Percentiles rank a stretch among this genome's conserved stretches.
Evolutionary conservation across 139 green algal genomes (phyloP).

Genomic region (Micromonas commoda): DNA sequence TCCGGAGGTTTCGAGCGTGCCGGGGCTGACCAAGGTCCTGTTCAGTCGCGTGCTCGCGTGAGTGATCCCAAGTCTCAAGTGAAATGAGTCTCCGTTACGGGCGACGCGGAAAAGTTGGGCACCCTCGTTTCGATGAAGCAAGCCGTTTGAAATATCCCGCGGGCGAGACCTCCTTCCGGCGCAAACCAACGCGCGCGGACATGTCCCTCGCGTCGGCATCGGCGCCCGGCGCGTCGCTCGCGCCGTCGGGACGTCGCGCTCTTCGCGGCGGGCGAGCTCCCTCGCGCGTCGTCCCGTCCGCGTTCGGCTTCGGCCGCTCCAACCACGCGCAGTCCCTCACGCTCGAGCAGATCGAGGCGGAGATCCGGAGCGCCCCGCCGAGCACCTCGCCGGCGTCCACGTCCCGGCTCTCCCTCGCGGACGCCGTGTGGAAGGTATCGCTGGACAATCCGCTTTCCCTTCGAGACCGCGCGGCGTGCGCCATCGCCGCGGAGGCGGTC

Average conservation of each 20-base stretch:
- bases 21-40: neutral
- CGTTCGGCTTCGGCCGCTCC: neutral
- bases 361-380: neutral
- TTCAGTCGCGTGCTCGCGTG: neutral
- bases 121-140: too few relatives aligned
- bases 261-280: too few relatives aligned
- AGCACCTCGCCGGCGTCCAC: neutral
- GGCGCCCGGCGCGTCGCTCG: too few relatives aligned
- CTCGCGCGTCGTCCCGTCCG: neutral
- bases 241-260: too few relatives aligned
- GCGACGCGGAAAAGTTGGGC: too few relatives aligned
- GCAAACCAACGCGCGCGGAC: too few relatives aligned
- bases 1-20: neutral
- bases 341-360: neutral
- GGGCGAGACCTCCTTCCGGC: too few relatives aligned
- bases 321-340: too few relatives aligned
- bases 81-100: too few relatives aligned
- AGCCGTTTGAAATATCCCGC: too few relatives aligned
- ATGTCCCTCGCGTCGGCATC: too few relatives aligned
- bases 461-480: neutral
- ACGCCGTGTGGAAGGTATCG: neutral
- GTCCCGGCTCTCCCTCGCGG: neutral
- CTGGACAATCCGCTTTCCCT: neutral
- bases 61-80: too few relatives aligned
- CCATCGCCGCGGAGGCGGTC: conserved; percentile 3